Base-by-base conservation (phyloP, 371 early-diverging fungal genomes). In the Mortierella sp. region DNA sequence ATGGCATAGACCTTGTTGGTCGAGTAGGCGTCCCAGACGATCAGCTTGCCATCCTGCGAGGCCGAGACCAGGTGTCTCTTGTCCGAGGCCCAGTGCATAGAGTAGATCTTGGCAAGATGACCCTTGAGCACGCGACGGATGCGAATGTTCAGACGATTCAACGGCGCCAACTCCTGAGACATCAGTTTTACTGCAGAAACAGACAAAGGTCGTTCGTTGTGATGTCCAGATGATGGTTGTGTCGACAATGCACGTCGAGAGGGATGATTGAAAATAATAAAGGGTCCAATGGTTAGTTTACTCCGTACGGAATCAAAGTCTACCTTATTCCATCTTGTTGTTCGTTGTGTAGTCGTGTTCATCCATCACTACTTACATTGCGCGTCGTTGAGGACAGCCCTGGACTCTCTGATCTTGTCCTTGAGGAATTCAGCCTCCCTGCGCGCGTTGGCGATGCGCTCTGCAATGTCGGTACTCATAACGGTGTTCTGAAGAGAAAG, bases 1-100 rank as follows among this genome's bases (percentile, higher is more conserved):
- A 99, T 98, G 41, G 99, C 99, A 82, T 96, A 95, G 48, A 97
- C 92, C 88, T 99, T 99, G 92, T 99, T 98, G 70, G 99, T 97
- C 44, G 97, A 94, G 82, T 95, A 97, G 14, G 98, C 97, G 83
- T 99, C 98, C 99, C 99, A 99, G 29, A 99, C 98, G 53, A 99
- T 96, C 66, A 99, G 89, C 86, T 99, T 99, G 73, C 99, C 99
- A 86, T 99, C 99, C 88, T 99, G 99, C 61, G 99, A 98, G 13
- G 99, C 99, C 41, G 96, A 95, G 24, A 99, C 99, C 14, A 99
- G 86, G 79, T 98, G 98, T 39, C 96, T 92, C 86, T 96, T 95
- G 88, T 98, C 98, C 22, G 90, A 89, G 2, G 97, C 96, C 99
- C 99, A 99, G 85, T 98, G 96, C 99, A 99, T 98, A 37, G 99